Base-by-base conservation (phyloP, 2,329 filamentous ascomycete genomes). In the Cytospora leucostoma region DNA sequence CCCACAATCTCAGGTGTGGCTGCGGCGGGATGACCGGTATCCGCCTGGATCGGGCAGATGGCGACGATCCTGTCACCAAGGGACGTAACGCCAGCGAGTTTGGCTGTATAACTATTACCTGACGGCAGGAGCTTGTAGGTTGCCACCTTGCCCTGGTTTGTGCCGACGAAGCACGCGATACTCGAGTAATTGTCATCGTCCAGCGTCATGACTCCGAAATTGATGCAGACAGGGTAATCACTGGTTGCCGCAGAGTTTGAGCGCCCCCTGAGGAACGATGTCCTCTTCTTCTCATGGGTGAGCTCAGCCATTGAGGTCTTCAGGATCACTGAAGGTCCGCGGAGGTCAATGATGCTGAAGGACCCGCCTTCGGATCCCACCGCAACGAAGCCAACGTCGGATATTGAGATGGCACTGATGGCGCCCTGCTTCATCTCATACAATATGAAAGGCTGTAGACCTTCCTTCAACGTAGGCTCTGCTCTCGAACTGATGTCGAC, bases 181-280 rank as follows among this genome's bases (percentile, higher is more conserved):
- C 93, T 97, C 1, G 95, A 98, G 74, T 96, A 99, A 67, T 92
- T 88, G 72, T 98, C 94, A n/a, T 89, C 91, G 51, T 98, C 95
- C 4, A 97, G 78, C 3, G 91, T 96, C 87, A 99, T 89, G 54
- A 97, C 92, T 59, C 92, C 92, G 77, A 98, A 99, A 72, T 97
- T 92, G 34, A 98, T 87, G 35, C 80, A 83, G 0, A 92, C 92
- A 0, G 92, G 87, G 84, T 88, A 96, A 71, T 97, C 93, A 55
- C 82, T 82, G 1, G 78, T 73, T 5, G 79, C 74, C 6, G 82
- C 74, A 32, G 79, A 75, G 58, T 75, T 78, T 34, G 80, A 83
- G 63, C 81, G 82, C 13, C 78, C 78, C 75, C 82, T 84, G 65
- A 88, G 80, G 70, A 97, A 89, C 59, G 90, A 92, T 2, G 86